Percentiles rank a stretch among this genome's conserved stretches.
Evolutionary conservation across 2,329 filamentous ascomycete genomes (phyloP).

Genomic region (Neurospora sp.): DNA sequence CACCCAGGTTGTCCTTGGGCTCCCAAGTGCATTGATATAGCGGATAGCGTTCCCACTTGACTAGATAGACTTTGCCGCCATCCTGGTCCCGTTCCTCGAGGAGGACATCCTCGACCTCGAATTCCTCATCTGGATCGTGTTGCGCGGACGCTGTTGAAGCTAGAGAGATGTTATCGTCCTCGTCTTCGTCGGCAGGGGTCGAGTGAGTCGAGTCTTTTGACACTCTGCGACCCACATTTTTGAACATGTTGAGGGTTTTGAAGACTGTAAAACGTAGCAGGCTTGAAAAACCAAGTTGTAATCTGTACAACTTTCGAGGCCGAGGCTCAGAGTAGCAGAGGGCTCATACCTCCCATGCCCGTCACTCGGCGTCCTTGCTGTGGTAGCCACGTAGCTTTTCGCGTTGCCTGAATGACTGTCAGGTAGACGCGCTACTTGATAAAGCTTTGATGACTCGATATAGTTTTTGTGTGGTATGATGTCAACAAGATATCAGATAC

Average conservation of each 20-base stretch:
- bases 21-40: conserved; percentile 49
- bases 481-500: background rate
- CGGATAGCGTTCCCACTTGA: conserved; percentile 54
- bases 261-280: background rate
- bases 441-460: background rate
- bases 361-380: background rate
- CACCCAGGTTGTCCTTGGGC: conserved; percentile 32
- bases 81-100: conserved; percentile 28
- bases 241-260: conserved; percentile 7
- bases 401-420: background rate
- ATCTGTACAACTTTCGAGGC: background rate
- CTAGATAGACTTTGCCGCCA: conserved; percentile 39
- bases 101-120: conserved; percentile 43
- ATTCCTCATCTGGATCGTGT: conserved; percentile 35
- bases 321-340: background rate
- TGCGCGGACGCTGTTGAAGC: conserved; percentile 36
- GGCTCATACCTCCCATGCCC: background rate
- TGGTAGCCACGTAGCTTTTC: background rate
- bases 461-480: background rate
- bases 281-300: background rate
- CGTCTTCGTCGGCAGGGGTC: conserved; percentile 15
- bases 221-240: background rate
- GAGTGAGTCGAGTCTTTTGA: conserved; percentile 1
- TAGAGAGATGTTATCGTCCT: conserved; percentile 44
- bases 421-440: background rate